Percentiles rank a stretch among this genome's conserved stretches.
These are phyloP conservation scores for Parsonsia alboflavescens DNA, from an alignment of 257 asterid species.

Conservation along the genomic window DNA sequence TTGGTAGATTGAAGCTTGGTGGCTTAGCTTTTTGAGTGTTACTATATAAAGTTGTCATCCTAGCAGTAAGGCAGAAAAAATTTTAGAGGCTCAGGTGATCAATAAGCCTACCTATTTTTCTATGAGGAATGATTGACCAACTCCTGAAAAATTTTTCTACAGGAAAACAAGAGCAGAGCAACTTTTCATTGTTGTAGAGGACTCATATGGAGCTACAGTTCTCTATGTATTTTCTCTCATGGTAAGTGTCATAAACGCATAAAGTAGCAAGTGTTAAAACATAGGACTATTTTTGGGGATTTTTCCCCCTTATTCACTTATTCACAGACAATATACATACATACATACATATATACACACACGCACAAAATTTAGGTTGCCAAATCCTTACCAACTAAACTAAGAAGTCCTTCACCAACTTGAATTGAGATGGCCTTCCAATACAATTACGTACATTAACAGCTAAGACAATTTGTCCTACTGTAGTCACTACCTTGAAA, in stretches of 20 bases:
- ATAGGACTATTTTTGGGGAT: no score
- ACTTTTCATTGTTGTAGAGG: not conserved
- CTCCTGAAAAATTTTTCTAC: not conserved
- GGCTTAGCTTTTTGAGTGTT: not conserved
- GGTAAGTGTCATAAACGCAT: not conserved
- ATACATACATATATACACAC: no score
- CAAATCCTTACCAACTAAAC: no score
- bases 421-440: no score
- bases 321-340: no score
- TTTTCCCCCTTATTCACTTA: no score
- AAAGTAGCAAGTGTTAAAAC: not conserved
- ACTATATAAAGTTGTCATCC: not conserved
- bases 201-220: not conserved
- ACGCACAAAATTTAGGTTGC: no score
- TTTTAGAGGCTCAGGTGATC: not conserved
- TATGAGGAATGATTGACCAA: not conserved
- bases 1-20: not conserved
- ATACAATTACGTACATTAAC: no score
- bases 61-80: not conserved
- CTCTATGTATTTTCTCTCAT: not conserved
- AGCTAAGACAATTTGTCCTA: not conserved
- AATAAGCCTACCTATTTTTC: not conserved
- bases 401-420: no score
- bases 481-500: no score
- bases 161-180: not conserved